Evolutionary conservation across 1,284 basidiomycete species (phyloP), one percentile per base, ranked within the genome.

Genomic region (Mycosarcoma maydis): DNA sequence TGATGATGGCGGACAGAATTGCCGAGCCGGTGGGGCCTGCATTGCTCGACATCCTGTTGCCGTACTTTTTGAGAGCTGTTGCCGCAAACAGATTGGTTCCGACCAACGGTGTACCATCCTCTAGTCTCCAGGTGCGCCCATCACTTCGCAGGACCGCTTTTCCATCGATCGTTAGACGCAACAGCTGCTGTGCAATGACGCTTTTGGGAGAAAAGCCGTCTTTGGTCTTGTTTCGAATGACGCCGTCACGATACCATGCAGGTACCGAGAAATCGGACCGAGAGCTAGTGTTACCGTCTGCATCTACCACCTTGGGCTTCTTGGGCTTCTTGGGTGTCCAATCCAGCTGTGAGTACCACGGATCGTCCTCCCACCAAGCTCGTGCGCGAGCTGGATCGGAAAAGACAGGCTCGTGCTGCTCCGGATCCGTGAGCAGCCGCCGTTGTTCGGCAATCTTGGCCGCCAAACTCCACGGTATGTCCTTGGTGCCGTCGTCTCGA

Each of bases 321-420:
- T 90, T 88, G n/a, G 89, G 88, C 3, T 87, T 85, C 82, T 98
- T 98, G 0, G 92, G 92, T 2, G 90, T 89, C 95, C 95, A 98
- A 81, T 99, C 94, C 48, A 98, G 85, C 81, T 99, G 96, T 43
- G 86, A 87, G 16, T 93, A 84, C 94, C 94, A 98, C 2, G 89
- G 87, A 81, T 95, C 91, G 1, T 87, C 85, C 68, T 87, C 87
- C 88, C 90, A 92, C 43, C 82, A 74, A 50, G 20, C 74, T 59
- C 51, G 54, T 42, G 32, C 32, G 27, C 51, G 54, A 30, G 43
- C 20, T 20, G 60, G 65, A 22, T 74, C 58, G 3, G 72, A 47
- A 9, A 72, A 67, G 3, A 56, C 54, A 16, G 68, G 59, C 26
- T 60, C 52, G 20, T 29, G 37, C 20, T 34, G 56, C 24, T 46